Percentiles rank a stretch among this genome's conserved stretches.
These are phyloP conservation scores for Gyrodon lividus DNA, from an alignment of 768 basidiomycete genomes.

Conservation along the genomic window DNA sequence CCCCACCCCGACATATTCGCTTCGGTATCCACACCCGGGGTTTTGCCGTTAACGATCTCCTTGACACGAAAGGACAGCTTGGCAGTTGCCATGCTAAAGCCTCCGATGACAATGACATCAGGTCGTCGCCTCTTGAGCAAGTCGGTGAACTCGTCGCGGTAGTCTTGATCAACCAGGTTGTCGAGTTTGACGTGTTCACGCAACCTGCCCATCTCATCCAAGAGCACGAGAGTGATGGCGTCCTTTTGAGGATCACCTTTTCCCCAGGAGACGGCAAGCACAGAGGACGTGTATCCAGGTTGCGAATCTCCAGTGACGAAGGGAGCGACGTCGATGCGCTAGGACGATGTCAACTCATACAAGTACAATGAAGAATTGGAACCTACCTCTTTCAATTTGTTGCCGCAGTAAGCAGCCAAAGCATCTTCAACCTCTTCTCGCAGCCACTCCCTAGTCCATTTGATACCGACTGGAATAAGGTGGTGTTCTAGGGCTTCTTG, in stretches of 20 bases:
- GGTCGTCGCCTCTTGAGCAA: conserved; percentile 82
- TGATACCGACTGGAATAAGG: conserved; percentile 80
- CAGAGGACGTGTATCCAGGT: conserved; percentile 68
- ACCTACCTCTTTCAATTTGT: conserved; percentile 68
- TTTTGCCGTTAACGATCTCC: conserved; percentile 42
- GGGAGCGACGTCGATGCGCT: conserved; percentile 86
- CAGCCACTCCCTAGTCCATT: conserved; percentile 87
- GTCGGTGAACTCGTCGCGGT: conserved; percentile 73
- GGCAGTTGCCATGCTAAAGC: conserved; percentile 79
- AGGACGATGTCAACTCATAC: conserved; percentile 15
- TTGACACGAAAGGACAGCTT: conserved; percentile 68
- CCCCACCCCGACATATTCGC: conserved; percentile 23
- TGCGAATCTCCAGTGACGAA: conserved; percentile 62
- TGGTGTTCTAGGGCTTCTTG: conserved; percentile 76
- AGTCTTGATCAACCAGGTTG: conserved; percentile 72
- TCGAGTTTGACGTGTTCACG: conserved; percentile 90
- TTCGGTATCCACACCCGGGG: conserved; percentile 24
- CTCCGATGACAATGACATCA: conserved; percentile 86
- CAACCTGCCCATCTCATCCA: conserved; percentile 86
- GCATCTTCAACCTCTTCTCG: conserved; percentile 88
- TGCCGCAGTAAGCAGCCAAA: conserved; percentile 66
- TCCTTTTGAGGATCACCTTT: conserved; percentile 93
- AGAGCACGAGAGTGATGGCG: conserved; percentile 77
- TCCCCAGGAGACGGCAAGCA: conserved; percentile 92
- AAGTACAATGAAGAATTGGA: not conserved